Conservation (phyloP, 805 yeast species). For the Starmerella riodocensis region DNA sequence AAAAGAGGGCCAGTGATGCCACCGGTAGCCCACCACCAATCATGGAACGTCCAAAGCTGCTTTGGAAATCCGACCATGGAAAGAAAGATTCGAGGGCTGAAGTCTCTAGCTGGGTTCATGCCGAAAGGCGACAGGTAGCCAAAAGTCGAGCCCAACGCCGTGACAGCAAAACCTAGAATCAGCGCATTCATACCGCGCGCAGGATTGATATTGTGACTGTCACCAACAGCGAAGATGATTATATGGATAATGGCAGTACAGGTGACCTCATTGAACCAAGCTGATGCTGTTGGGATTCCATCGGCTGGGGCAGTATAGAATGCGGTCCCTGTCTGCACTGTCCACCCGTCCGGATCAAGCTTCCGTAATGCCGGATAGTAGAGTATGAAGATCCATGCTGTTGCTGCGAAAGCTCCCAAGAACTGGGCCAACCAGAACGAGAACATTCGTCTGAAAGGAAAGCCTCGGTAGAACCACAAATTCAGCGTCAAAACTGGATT, state of each 20-base stretch:
- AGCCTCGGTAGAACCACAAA: constrained; percentile 38
- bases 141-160: constrained; percentile 35
- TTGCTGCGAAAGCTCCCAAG: constrained; percentile 33
- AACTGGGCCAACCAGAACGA: constrained; percentile 36
- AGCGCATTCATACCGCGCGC: constrained; percentile 37
- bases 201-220: constrained; percentile 35
- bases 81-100: constrained; percentile 41
- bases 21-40: constrained; percentile 19
- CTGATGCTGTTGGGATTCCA: constrained; percentile 25
- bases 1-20: constrained; percentile 36
- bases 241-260: constrained; percentile 35
- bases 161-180: constrained; percentile 35
- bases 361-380: constrained; percentile 31
- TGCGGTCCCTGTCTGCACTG: background rate
- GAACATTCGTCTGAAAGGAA: constrained; percentile 38
- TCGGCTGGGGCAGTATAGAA: background rate
- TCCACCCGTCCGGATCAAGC: constrained; percentile 24
- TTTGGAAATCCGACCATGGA: constrained; percentile 36
- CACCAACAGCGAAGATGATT: constrained; percentile 40
- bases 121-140: constrained; percentile 46
- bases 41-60: constrained; percentile 28
- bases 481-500: constrained; percentile 42
- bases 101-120: constrained; percentile 42
- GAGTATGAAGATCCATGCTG: constrained; percentile 34
- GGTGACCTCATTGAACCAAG: constrained; percentile 37